phyloP scores from a whole-genome alignment of 148 eudicot species.

The Rhododendron ovatum region DNA sequence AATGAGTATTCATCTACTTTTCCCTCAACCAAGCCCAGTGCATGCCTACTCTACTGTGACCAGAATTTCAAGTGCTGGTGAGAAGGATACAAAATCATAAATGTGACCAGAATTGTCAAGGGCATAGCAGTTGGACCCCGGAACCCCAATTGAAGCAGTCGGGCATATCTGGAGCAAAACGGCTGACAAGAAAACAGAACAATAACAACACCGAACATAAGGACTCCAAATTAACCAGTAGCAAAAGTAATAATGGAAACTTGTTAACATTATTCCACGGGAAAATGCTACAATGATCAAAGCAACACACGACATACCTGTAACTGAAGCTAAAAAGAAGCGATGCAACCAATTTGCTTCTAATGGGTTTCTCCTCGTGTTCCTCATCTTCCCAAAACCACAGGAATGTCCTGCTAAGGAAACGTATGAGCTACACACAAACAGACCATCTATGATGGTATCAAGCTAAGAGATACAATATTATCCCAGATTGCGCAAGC shows the following conservation, averaged over 20 bases:
- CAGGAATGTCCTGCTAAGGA: not conserved
- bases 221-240: not conserved
- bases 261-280: too few relatives aligned
- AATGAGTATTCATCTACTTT: not conserved
- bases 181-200: constrained; percentile 28
- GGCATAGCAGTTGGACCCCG: constrained; percentile 72
- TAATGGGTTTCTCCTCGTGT: constrained; percentile 1
- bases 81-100: constrained; percentile 88
- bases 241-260: not conserved
- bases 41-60: not conserved
- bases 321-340: not conserved
- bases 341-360: not conserved
- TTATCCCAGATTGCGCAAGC: not conserved
- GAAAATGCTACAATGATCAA: not conserved
- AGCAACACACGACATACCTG: not conserved
- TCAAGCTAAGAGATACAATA: not conserved
- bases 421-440: not conserved
- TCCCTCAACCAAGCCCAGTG: too few relatives aligned
- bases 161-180: constrained; percentile 35
- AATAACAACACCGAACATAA: not conserved
- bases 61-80: not conserved
- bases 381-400: constrained; percentile 1
- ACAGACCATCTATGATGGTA: not conserved
- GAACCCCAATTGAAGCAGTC: constrained; percentile 61
- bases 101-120: constrained; percentile 81